Percentiles rank a stretch among this genome's conserved stretches.
Evolutionary conservation across 1,139 yeast species (phyloP).

Genomic region (Tardiomyces depauwii): DNA sequence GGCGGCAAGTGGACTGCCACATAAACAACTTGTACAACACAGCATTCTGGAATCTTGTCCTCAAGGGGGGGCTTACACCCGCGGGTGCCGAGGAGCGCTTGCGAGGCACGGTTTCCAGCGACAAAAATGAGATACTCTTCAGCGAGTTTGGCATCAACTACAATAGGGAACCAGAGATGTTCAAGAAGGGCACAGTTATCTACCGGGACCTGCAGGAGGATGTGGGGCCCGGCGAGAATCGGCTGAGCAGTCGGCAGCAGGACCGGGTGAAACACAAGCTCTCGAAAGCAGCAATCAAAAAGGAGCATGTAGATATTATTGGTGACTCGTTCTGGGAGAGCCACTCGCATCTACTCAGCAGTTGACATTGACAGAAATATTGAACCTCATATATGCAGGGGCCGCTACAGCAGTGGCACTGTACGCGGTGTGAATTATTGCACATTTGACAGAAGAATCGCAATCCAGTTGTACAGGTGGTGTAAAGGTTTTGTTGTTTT

Average conservation of each 20-base stretch:
- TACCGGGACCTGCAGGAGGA: constrained; percentile 36
- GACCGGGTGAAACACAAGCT: constrained; percentile 37
- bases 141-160: constrained; percentile 72
- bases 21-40: constrained; percentile 92
- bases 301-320: constrained; percentile 30
- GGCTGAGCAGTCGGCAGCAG: constrained; percentile 33
- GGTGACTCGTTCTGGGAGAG: constrained; percentile 18
- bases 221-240: constrained; percentile 5
- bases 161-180: constrained; percentile 81
- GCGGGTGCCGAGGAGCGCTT: constrained; percentile 67
- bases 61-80: constrained; percentile 57
- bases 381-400: no score
- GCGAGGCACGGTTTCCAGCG: constrained; percentile 64
- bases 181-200: constrained; percentile 72
- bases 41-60: constrained; percentile 78
- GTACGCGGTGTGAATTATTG: no score
- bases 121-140: constrained; percentile 81
- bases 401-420: background rate
- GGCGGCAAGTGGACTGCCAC: constrained; percentile 98
- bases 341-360: background rate
- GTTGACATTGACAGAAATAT: no score
- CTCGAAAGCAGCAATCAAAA: constrained; percentile 35
- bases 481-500: no score
- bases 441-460: no score
- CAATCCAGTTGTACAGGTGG: no score